Percentiles rank a stretch among this genome's conserved stretches.
Conservation (phyloP, 208 protist genomes). For the Acanthamoeba royreba region DNA sequence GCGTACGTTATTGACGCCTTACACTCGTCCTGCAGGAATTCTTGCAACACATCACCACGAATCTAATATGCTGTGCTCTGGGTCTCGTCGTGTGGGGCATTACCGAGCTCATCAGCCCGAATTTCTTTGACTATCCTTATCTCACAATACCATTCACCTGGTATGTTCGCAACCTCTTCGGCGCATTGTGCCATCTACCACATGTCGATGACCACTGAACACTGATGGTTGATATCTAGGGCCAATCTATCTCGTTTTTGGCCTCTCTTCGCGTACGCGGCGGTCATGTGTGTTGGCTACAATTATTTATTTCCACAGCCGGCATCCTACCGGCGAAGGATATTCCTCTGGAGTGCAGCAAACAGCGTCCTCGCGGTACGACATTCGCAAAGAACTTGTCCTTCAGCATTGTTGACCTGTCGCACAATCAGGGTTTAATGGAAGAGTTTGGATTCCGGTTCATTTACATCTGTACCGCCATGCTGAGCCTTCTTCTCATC, state of each 20-base stretch:
- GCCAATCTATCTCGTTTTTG: neutral
- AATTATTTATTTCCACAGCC: neutral
- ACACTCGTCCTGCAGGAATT: too few relatives aligned
- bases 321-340: neutral
- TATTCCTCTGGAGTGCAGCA: neutral
- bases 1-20: too few relatives aligned
- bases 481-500: neutral
- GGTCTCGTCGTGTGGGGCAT: neutral
- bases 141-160: neutral
- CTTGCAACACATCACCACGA: neutral
- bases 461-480: conserved; percentile 18
- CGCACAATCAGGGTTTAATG: neutral
- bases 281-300: neutral
- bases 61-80: neutral
- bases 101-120: neutral
- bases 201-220: too few relatives aligned
- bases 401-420: too few relatives aligned
- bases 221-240: neutral
- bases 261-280: conserved; percentile 11
- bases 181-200: too few relatives aligned
- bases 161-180: too few relatives aligned
- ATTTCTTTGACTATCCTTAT: conserved; percentile 41
- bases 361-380: conserved; percentile 23
- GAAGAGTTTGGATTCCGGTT: conserved; percentile 20
- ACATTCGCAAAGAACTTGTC: too few relatives aligned